Base-by-base conservation (phyloP, 805 yeast genomes). In the Candida easanensis region DNA sequence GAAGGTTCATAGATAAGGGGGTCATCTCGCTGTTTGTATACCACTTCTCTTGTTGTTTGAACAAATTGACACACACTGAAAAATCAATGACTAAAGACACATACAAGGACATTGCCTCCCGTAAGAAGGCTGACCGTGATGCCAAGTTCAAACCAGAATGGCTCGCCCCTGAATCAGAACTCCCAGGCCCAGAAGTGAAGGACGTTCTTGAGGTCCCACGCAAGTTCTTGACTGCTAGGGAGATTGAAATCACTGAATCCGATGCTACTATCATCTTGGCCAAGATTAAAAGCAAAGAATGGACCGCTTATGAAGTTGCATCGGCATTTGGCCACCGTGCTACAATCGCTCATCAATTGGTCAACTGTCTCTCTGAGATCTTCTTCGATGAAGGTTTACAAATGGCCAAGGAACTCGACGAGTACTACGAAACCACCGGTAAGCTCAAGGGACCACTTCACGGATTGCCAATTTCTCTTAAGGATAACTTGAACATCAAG, bases 391-490 rank as follows among this genome's bases (percentile, higher is more conserved):
- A 76, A 39, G 89, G 85, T 8, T 64, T 82, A 38, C 63, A 65
- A 43, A 67, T 71, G 44, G 88, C 88, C 7, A 60, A 70, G 51
- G 41, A 58, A 40, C 65, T 80, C 46, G 89, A 82, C 55, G 76
- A 66, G 13, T 71, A 73, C 54, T 76, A 51, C 43, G 60, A 57
- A 41, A 53, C 63, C 33, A 63, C 73, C 36, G 84, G 83, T 13
- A 65, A 75, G 51, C 60, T 74, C 4, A 61, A 76, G 35, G 88
- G 88, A 22, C 83, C 84, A 2, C 68, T 82, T 36, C 88, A 82
- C 51, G 88, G 88, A 0, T 55, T 82, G 18, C 88, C 88, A 11
- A 65, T 82, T 32, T 78, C 85, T 0, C 63, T 81, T 42, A 82
- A 82, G 48, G 82, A 61, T 41, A 55, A 61, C 25, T 25, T 58